phyloP scores from a whole-genome alignment of 2,329 filamentous ascomycete genomes.

The Penicillium sp. region DNA sequence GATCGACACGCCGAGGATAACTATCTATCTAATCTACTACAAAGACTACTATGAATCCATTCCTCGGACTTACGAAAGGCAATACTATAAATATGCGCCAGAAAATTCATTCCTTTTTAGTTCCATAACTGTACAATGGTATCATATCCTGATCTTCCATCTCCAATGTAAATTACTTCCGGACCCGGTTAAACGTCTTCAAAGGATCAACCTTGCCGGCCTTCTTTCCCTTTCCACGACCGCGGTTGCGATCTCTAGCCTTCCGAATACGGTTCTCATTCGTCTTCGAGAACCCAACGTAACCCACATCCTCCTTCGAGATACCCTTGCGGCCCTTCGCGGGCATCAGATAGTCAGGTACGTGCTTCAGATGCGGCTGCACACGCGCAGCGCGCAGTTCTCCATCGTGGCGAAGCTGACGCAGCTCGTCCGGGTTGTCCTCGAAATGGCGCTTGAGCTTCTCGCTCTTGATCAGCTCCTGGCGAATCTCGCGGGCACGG shows the following conservation, averaged over 20 bases:
- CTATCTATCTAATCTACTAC: background rate
- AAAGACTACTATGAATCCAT: background rate
- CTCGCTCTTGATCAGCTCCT: conserved; percentile 89
- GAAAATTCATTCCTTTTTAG: background rate
- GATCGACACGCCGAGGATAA: background rate
- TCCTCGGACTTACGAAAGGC: background rate
- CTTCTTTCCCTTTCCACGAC: conserved; percentile 49
- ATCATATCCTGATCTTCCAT: conserved; percentile 19
- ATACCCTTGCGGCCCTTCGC: conserved; percentile 69
- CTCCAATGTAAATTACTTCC: conserved; percentile 26
- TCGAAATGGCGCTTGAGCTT: conserved; percentile 95
- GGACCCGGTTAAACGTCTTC: conserved; percentile 74
- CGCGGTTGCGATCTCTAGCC: conserved; percentile 45
- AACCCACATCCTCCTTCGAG: conserved; percentile 66
- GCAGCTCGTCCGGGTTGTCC: conserved; percentile 87
- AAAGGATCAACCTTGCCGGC: conserved; percentile 73
- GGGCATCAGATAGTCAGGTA: conserved; percentile 91
- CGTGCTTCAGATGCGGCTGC: conserved; percentile 87
- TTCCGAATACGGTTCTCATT: conserved; percentile 54
- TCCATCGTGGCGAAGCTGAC: conserved; percentile 83
- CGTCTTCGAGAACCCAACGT: conserved; percentile 63
- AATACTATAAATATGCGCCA: background rate
- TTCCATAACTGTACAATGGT: conserved; percentile 22
- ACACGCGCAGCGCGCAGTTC: conserved; percentile 80
- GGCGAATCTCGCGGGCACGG: conserved; percentile 77